Evolutionary conservation across 805 yeast genomes (phyloP).

Genomic region (Starmerella etchellsii): DNA sequence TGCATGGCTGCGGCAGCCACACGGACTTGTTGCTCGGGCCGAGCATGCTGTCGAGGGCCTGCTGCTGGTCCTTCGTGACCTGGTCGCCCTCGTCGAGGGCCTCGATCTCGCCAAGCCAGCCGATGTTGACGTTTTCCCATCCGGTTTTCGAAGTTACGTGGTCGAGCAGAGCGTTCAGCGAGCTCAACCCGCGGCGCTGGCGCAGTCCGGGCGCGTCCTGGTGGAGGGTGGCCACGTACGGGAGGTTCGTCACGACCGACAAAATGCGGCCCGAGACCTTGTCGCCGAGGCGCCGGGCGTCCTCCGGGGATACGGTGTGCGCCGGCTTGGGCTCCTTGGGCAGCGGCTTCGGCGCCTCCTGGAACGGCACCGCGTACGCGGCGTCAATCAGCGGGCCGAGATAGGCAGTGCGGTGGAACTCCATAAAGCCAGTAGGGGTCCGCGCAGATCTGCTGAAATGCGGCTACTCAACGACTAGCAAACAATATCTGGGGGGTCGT

Average conservation of each 20-base stretch:
- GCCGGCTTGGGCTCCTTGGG: conserved; percentile 5
- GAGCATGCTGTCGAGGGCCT: conserved; percentile 36
- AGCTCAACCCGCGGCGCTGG: conserved; percentile 60
- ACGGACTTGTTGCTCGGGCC: conserved; percentile 39
- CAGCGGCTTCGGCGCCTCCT: conserved; percentile 1
- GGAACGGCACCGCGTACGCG: conserved; percentile 11
- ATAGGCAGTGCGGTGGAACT: conserved; percentile 20
- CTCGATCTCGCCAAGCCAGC: conserved; percentile 87
- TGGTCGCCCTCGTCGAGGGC: conserved; percentile 17
- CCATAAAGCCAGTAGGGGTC: too few species aligned
- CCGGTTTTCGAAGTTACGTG: conserved; percentile 40
- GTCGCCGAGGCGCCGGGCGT: conserved; percentile 19
- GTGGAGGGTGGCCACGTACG: conserved; percentile 41
- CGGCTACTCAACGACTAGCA: too few species aligned
- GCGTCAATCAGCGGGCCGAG: conserved; percentile 21
- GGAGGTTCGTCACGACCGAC: conserved; percentile 54
- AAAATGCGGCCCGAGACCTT: conserved; percentile 51
- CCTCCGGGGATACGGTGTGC: conserved; percentile 15
- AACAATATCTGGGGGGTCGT: too few species aligned
- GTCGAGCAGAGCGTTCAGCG: conserved; percentile 62
- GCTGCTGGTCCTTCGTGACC: conserved; percentile 43
- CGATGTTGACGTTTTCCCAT: conserved; percentile 82
- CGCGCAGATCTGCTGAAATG: too few species aligned
- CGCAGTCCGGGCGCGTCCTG: conserved; percentile 29
- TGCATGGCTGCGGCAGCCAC: conserved; percentile 68